Evolutionary conservation across 768 basidiomycete species (phyloP), one percentile per base, ranked within the genome.

Genomic region (Phanerochaete sordida): DNA sequence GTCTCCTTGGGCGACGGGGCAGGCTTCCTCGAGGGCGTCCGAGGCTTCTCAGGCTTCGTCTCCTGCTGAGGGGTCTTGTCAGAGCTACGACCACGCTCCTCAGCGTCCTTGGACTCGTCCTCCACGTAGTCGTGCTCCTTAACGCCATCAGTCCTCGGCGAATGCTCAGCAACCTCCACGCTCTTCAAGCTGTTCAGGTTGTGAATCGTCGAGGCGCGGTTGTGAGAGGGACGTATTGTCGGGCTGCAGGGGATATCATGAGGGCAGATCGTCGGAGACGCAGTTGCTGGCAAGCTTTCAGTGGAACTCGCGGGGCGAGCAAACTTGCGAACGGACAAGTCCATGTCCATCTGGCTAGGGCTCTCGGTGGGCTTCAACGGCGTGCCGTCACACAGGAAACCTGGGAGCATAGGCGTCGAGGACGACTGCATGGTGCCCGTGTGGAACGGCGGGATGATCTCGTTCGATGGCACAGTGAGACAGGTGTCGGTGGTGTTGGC

Each of bases 271-370:
- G 62, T 57, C 8, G 73, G 70, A 28, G 74, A 69, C 12, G 69
- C 56, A 11, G 61, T 62, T 19, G 55, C 65, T 12, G 81, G 81
- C 11, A 90, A 75, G 61, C 84, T 84, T 75, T 91, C 90, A 7
- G 92, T 93, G 13, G 88, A 90, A 54, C 83, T 80, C 12, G 81
- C 86, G 16, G 93, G 90, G 50, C 93, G 82, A 24, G 85, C 88
- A 72, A 94, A 87, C 19, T 77, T 77, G 65, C 88, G 75, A 37
- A 95, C 93, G 16, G 88, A 89, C 7, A 84, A 85, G 68, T 92
- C 89, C 80, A 87, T 83, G 67, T 89, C 75, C 79, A 87, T 82
- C 66, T 88, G 75, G 16, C 67, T 62, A 1, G 81, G 79, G 59
- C 80, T 82, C 73, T 71, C 72, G 56, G 67, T 67, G 43, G 70